Evolutionary conservation across 2,329 filamentous ascomycete species (phyloP), one percentile per base, ranked within the genome.

Genomic region (Zelopaecilomyces penicillatus): DNA sequence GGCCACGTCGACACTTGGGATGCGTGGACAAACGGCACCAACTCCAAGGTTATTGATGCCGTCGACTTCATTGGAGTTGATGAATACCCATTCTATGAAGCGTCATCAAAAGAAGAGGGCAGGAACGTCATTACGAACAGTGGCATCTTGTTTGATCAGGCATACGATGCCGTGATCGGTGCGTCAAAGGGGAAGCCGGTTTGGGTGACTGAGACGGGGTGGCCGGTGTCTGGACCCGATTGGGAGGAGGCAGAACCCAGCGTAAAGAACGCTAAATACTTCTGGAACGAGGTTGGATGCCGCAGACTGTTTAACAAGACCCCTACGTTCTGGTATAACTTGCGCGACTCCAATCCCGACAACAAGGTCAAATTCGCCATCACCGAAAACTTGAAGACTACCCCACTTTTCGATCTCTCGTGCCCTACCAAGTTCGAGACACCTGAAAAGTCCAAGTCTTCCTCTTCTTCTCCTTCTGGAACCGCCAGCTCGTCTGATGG

Each of bases 1-100:
- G 80, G 80, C 28, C 82, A 85, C 61, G 81, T 84, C 52, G 82
- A 85, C 63, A 85, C 81, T 42, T 83, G 79, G 75, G 79, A 79
- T 37, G 72, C 70, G 39, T 82, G 77, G 76, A 69, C 74, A 39
- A 76, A 84, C 63, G 49, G 61, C 46, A 72, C 71, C 57, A 83
- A 82, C 68, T 71, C 71, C 54, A 63, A 66, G 44, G 79, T 85
- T 47, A 71, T 83, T 51, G 68, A 75, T 47, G 79, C 77, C 44
- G 69, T 76, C 49, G 82, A 85, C 67, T 84, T 76, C 62, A 59
- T 84, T 46, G 80, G 80, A 40, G 73, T 80, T 34, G 78, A 84
- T 52, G 78, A 78, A 57, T 83, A 82, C 61, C 79, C 80, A 30
- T 83, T 81, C 70, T 84, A 78, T 65, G 74, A 84, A 66, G n/a